Base-by-base conservation (phyloP, 768 basidiomycete species). In the Boletales sp. region DNA sequence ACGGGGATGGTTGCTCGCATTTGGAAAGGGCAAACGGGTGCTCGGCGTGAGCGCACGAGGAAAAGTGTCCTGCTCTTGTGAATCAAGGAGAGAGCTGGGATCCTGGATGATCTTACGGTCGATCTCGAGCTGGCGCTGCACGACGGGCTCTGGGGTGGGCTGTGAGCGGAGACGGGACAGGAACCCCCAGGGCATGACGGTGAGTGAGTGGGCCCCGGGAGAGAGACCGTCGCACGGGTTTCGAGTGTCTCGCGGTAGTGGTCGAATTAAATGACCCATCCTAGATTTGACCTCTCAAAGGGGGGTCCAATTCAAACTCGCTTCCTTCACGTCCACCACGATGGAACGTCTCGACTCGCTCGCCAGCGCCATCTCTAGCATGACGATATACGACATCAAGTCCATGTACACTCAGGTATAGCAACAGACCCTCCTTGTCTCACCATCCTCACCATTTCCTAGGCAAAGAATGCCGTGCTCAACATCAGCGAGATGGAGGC, bases 401-500 rank as follows among this genome's bases (percentile, higher is more conserved):
- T 81, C 81, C 61, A 88, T 92, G 82, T 95, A 95, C 75, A 93
- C 87, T 60, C 94, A 97, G 83, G 90, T 86, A 52, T 29, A 65
- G 60, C 31, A 27, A n/a, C 42, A 5, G 14, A 1, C 31, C 7
- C 31, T 19, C 12, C 31, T 45, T 42, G 38, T 46, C 45, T 24
- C 34, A 21, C 38, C 12, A 17, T 24, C 31, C 48, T 56, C 46
- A 55, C 56, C 48, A 12, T 24, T 24, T n/a, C 45, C 6, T 53
- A 94, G 89, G 95, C 95, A 27, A 95, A 92, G 76, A 97, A 97
- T 69, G 84, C 93, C 53, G 94, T 98, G 17, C 79, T 99, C 59
- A 98, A 98, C 71, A 78, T 97, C 52, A 91, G 87, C 59, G 95
- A 97, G 73, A 95, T 90, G 83, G 95, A 99, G 69, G 89, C 88